phyloP scores from a whole-genome alignment of 2,329 filamentous ascomycete species.

The Colletotrichum agaves region DNA sequence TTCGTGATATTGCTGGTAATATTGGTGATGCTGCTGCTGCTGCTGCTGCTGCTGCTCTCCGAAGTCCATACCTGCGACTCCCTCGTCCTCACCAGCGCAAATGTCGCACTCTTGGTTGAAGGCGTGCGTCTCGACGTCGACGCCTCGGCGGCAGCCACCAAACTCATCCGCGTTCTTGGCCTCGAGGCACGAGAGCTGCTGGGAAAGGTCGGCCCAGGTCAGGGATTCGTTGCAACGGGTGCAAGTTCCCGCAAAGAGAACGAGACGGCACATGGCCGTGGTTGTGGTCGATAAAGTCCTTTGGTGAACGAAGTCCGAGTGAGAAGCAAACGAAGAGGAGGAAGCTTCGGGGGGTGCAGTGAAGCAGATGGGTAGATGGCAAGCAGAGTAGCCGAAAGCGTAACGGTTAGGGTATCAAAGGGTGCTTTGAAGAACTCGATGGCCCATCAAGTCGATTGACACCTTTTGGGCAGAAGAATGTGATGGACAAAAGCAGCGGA shows the following conservation, averaged over 20 bases:
- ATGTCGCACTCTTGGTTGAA: conserved; percentile 61
- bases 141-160: conserved; percentile 54
- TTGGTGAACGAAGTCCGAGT: neutral
- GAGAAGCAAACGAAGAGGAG: neutral
- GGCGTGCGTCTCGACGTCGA: conserved; percentile 54
- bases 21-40: conserved; percentile 15
- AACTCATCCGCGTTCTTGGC: conserved; percentile 60
- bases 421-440: neutral
- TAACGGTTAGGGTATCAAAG: neutral
- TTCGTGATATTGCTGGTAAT: conserved; percentile 7
- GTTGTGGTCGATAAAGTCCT: neutral
- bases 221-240: conserved; percentile 53
- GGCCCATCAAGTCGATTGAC: neutral
- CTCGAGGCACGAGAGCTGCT: conserved; percentile 59
- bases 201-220: conserved; percentile 57
- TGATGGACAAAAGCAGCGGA: neutral
- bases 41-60: conserved; percentile 35
- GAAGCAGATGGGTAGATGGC: no score
- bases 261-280: conserved; percentile 58
- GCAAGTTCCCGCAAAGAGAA: conserved; percentile 57
- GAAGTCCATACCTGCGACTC: conserved; percentile 53
- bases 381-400: no score
- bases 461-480: neutral
- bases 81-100: conserved; percentile 55
- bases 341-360: neutral